Percentiles rank a stretch among this genome's conserved stretches.
These are phyloP conservation scores for Melampsora americana DNA, from an alignment of 1,284 basidiomycete genomes.

Conservation along the genomic window DNA sequence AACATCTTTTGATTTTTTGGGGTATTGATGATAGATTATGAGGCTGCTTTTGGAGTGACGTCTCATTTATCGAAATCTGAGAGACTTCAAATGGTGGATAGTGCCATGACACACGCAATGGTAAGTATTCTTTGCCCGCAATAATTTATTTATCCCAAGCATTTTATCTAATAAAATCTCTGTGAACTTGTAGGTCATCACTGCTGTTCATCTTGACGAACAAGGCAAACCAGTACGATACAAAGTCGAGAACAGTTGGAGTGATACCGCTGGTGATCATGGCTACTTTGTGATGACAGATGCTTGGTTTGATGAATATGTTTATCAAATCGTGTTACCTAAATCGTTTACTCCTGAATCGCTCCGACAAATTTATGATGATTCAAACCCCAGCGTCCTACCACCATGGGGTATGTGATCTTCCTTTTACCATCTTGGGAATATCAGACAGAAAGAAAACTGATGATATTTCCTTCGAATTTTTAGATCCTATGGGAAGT, in stretches of 20 bases:
- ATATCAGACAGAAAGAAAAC: too few relatives aligned
- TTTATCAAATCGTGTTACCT: slow-evolving; percentile 82
- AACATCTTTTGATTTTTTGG: too few relatives aligned
- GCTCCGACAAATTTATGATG: slow-evolving; percentile 74
- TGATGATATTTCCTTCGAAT: background rate
- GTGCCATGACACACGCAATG: slow-evolving; percentile 82
- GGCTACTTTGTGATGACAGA: slow-evolving; percentile 79
- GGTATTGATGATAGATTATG: slow-evolving; percentile 18
- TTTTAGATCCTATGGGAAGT: slow-evolving; percentile 73
- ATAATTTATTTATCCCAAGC: too few relatives aligned
- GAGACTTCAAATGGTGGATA: slow-evolving; percentile 75
- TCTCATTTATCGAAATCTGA: slow-evolving; percentile 73
- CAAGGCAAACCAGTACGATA: slow-evolving; percentile 75
- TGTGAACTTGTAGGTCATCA: slow-evolving; percentile 69
- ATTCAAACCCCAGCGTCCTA: slow-evolving; percentile 64
- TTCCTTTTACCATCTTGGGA: background rate
- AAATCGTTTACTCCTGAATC: slow-evolving; percentile 67
- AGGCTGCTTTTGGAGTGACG: slow-evolving; percentile 60
- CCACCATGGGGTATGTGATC: slow-evolving; percentile 64
- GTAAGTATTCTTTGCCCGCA: slow-evolving; percentile 44
- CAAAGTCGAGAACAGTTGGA: slow-evolving; percentile 96
- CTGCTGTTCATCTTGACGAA: slow-evolving; percentile 78
- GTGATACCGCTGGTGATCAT: slow-evolving; percentile 71
- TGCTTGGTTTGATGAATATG: slow-evolving; percentile 81
- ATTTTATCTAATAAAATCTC: slow-evolving; percentile 32